Evolutionary conservation across 495 filamentous ascomycete genomes (phyloP).

Genomic region (Talaromyces liani): DNA sequence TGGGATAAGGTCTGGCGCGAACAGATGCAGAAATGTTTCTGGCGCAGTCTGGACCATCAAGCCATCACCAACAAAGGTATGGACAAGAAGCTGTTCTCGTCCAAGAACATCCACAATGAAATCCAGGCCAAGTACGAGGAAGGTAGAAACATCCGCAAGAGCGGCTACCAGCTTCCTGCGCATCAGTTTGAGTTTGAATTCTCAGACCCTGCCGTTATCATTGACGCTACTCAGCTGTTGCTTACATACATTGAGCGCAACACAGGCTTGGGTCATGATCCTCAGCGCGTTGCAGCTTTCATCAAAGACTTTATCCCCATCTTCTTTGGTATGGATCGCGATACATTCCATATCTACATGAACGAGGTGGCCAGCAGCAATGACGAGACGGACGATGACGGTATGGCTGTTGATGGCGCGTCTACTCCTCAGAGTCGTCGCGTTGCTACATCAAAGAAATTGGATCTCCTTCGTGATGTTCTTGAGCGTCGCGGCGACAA

Average conservation of each 20-base stretch:
- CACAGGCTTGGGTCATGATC: constrained; percentile 60
- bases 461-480: constrained; percentile 77
- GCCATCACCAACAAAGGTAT: constrained; percentile 72
- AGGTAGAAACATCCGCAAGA: constrained; percentile 57
- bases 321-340: constrained; percentile 80
- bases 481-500: constrained; percentile 66
- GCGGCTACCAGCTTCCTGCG: constrained; percentile 49
- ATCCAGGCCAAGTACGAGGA: constrained; percentile 86
- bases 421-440: constrained; percentile 49
- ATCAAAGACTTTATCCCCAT: constrained; percentile 79
- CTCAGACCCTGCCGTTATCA: constrained; percentile 67
- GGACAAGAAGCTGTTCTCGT: constrained; percentile 84
- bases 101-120: constrained; percentile 76
- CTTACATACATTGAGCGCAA: constrained; percentile 65
- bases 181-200: constrained; percentile 71
- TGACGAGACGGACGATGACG: constrained; percentile 67
- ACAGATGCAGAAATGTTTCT: constrained; percentile 86
- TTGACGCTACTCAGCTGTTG: constrained; percentile 75
- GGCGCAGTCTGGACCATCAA: constrained; percentile 93
- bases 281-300: constrained; percentile 69
- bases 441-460: constrained; percentile 61
- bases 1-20: constrained; percentile 99
- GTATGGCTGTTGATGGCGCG: constrained; percentile 39
- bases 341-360: constrained; percentile 68
- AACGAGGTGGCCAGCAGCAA: constrained; percentile 58